Evolutionary conservation across 331 rosid genomes (phyloP), one percentile per base, ranked within the genome.

Genomic region (Rhamnella rubrinervis): DNA sequence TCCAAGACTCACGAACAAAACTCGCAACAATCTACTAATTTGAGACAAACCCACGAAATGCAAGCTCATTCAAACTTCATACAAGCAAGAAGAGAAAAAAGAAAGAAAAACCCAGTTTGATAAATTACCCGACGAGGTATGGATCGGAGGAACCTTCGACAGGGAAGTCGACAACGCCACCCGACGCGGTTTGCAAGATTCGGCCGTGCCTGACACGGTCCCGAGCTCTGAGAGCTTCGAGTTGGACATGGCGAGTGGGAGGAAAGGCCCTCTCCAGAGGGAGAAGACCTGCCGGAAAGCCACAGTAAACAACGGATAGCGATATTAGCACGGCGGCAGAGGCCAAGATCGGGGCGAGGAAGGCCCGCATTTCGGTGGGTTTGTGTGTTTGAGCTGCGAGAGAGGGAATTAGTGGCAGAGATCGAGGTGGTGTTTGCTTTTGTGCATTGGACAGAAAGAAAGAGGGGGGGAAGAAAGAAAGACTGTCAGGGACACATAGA

Each of bases 61-160:
- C 80, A 23, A 60, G 51, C 26, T 37, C 70, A 61, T 59, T 65
- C 26, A 68, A 67, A 25, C 13, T 39, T 44, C 39, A 53, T 18
- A 35, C 18, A 49, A 38, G n/a, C 46, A 57, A 63, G 6, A 20
- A 64, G 7, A 63, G 6, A 53, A 6, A 13, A 38, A 7, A 23
- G 28, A 18, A 67, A 46, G 1, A 53, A 10, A 57, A 72, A 60
- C 71, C 80, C 79, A 71, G 78, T 39, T 21, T 63, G 18, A 17
- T 61, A 75, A 64, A 59, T 59, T 87, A 91, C 95, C 97, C 98
- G 72, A 73, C 84, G 70, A 76, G 75, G 82, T 80, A 85, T 59
- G 96, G 98, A 85, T 95, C 98, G 84, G 95, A 88, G 78, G 89
- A 83, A 77, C 98, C 98, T 74, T 77, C 81, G 75, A 95, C 93